Base-by-base conservation (phyloP, 495 filamentous ascomycete species). In the Xylaria bambusicola region DNA sequence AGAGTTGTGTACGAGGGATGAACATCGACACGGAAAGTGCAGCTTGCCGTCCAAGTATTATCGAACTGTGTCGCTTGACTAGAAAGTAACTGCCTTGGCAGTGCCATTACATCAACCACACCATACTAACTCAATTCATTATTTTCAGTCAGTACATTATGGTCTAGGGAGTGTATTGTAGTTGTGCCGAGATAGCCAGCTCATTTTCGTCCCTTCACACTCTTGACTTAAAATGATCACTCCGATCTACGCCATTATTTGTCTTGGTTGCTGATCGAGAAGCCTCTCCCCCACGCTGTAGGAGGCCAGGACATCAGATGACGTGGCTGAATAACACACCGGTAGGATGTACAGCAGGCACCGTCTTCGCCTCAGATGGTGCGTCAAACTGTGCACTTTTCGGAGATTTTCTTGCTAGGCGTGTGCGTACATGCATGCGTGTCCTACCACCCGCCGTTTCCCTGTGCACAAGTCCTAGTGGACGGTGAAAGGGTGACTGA, bases 231-330 rank as follows among this genome's bases (percentile, higher is more conserved):
- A n/a, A n/a, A n/a, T n/a, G n/a, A n/a, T n/a, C n/a, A n/a, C n/a
- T n/a, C 23, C 33, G 27, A 36, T 27, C 50, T 41, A 21, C n/a
- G n/a, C n/a, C n/a, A n/a, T 1, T 53, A 15, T 38, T 7, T 15
- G 6, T 8, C 12, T 38, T 15, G 12, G 6, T 15, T 46, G 42
- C 42, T 46, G 23, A 21, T 26, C 17, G 2, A 46, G 6, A 13
- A 15, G 24, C 20, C 23, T 27, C 10, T 49, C 2, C 2, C 15
- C n/a, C 49, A 44, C 59, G 41, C 24, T 41, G 48, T 42, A 27
- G 17, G 52, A 49, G 40, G 50, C 45, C 60, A 52, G 38, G 60
- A 67, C 54, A 63, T 65, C 62, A 60, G 67, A 67, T 69, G 64
- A 65, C 67, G 62, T 70, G 62, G 67, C 67, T 65, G 48, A 49